Base-by-base conservation (phyloP, 352 stramenopile species). In the Globisporangium cylindrosporum region DNA sequence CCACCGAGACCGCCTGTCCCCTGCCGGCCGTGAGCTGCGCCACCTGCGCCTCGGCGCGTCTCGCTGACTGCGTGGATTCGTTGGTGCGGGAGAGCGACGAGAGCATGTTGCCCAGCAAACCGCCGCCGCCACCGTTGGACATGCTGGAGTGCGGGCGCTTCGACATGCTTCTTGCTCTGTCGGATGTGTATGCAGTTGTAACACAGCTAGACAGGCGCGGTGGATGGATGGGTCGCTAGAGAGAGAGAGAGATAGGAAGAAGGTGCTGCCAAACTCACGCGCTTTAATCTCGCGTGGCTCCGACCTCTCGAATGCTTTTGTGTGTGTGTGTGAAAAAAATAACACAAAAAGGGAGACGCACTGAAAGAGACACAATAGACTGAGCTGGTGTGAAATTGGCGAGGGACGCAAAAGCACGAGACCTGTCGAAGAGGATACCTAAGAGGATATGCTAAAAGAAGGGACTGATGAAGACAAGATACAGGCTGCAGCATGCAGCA, bases 41-140 rank as follows among this genome's bases (percentile, higher is more conserved):
- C 22, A 89, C 77, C 64, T 91, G 82, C 57, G 81, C 84, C 67
- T 94, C 86, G n/a, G 86, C 86, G 49, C 84, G 88, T 51, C 82
- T 84, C 48, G 86, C 86, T 48, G 84, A 91, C 58, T 89, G 72
- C 64, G 86, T 73, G 53, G 84, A 92, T 74, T 91, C 84, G 61
- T 90, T 94, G 27, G 86, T 94, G 53, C 80, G 79, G 38, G 82
- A 90, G 59, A 94, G 76, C 25, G 86, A 92, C 60, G 70, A 89
- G 32, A 93, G 77, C 79, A 86, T 93, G 67, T 79, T 90, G 70
- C 80, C 76, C 29, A 93, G 81, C 36, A 82, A 59, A 7, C 43
- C 43, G 24, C 59, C 73, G 27, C 71, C 73, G 46, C 69, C 69
- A 46, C 68, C 65, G 48, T 67, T 72, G 32, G 78, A 75, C 56